Conservation (phyloP, 1,139 yeast species). For the Debaryomyces fabryi region DNA sequence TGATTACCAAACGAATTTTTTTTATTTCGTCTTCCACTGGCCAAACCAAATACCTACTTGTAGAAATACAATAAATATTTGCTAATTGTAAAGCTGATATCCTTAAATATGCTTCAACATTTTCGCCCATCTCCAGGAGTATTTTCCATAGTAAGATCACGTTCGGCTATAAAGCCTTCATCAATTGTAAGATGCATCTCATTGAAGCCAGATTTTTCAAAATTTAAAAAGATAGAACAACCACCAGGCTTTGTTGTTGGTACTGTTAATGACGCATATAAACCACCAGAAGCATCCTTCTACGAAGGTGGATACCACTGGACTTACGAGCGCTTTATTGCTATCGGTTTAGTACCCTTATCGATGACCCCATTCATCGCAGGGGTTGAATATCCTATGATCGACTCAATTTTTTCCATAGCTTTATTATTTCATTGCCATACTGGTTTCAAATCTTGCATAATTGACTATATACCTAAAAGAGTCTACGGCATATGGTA, state of each 20-base stretch:
- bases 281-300: conserved; percentile 57
- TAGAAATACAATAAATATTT: background rate
- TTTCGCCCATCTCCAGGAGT: conserved; percentile 3
- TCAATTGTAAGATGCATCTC: conserved; percentile 24
- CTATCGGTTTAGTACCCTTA: conserved; percentile 65
- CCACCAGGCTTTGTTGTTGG: conserved; percentile 80
- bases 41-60: background rate
- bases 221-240: conserved; percentile 60
- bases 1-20: conserved; percentile 5
- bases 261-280: conserved; percentile 73
- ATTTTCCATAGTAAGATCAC: background rate
- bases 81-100: background rate
- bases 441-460: conserved; percentile 77
- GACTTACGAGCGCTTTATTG: conserved; percentile 64
- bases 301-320: conserved; percentile 73
- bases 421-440: conserved; percentile 63
- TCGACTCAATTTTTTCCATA: conserved; percentile 61
- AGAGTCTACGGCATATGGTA: conserved; percentile 74
- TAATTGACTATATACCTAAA: conserved; percentile 74
- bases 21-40: conserved; percentile 3
- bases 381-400: conserved; percentile 49
- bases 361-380: conserved; percentile 64
- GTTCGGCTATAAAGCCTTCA: background rate
- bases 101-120: conserved; percentile 1
- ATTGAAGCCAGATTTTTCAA: conserved; percentile 50